phyloP scores from a whole-genome alignment of 768 basidiomycete species.

The Amanita brunnescens region DNA sequence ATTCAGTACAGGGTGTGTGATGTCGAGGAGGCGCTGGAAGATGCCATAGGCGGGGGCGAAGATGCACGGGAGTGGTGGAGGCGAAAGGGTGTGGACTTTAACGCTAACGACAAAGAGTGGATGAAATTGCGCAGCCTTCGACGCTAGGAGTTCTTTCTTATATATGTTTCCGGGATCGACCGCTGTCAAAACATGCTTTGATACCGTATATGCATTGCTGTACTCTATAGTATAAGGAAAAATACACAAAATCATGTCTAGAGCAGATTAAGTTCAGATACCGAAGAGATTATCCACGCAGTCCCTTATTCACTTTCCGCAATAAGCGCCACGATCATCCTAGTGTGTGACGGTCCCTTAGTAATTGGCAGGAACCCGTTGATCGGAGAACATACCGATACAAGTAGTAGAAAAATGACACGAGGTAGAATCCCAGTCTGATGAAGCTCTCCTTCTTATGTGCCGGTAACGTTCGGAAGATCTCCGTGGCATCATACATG shows the following conservation, averaged over 20 bases:
- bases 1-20: conserved; percentile 88
- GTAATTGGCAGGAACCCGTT: not conserved
- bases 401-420: conserved; percentile 89
- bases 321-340: conserved; percentile 84
- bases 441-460: conserved; percentile 97
- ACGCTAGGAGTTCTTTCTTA: conserved; percentile 33
- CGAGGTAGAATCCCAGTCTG: conserved; percentile 89
- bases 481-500: conserved; percentile 99
- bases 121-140: conserved; percentile 66
- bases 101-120: conserved; percentile 81
- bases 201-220: not conserved
- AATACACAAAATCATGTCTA: conserved; percentile 1
- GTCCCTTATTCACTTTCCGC: conserved; percentile 56
- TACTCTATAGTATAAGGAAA: not conserved
- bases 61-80: conserved; percentile 76
- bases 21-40: conserved; percentile 86
- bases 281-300: not conserved
- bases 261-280: not conserved
- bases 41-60: conserved; percentile 75
- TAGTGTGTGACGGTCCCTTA: conserved; percentile 19
- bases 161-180: not conserved
- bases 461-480: conserved; percentile 85
- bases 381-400: conserved; percentile 53
- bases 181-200: not conserved
- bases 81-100: conserved; percentile 73